Base-by-base conservation (phyloP, 805 yeast species). In the Saturnispora zaruensis region DNA sequence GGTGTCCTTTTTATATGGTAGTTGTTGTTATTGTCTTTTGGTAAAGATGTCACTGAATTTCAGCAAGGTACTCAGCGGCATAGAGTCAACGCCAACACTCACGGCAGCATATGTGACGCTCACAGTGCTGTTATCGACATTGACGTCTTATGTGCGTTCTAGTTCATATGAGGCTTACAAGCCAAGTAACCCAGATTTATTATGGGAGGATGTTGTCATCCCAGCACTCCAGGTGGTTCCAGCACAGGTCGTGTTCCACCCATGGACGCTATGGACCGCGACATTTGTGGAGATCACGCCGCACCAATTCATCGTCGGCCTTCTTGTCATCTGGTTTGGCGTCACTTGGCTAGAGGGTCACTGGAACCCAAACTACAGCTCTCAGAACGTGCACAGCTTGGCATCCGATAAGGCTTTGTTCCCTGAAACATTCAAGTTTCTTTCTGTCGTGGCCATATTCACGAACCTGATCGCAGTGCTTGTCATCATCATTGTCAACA, bases 211-310 rank as follows among this genome's bases (percentile, higher is more conserved):
- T 28, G 67, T 82, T 30, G 61, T 70, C 18, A 74, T 80, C 6
- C 88, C 68, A 7, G 36, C 61, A 6, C 57, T 84, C 40, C 88
- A 85, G 64, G 68, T 84, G 64, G 76, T 84, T 5, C 90, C 91
- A 11, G 65, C 72, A 24, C 68, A 72, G 47, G 71, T 81, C 0
- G 56, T 81, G 3, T 68, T 66, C 48, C 70, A 78, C 53, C 89
- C 89, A 5, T 79, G 86, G 83, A 84, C 84, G 1, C 57, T 83
- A 2, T 60, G 77, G 26, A 73, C 82, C 2, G 74, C 87, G 0
- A 76, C 83, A n/a, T 81, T 82, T 60, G 77, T 83, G 2, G 89
- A 84, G 59, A 72, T 74, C 5, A 66, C 77, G 6, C 44, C 77
- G 2, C 59, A 77, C 55, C 69, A 75, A 38, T 75, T 76, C 52